A percentile compares a stretch with the other conserved stretches of the same genome.
These are phyloP conservation scores for Smittium culicis DNA, from an alignment of 371 early-diverging fungal species.

Conservation along the genomic window DNA sequence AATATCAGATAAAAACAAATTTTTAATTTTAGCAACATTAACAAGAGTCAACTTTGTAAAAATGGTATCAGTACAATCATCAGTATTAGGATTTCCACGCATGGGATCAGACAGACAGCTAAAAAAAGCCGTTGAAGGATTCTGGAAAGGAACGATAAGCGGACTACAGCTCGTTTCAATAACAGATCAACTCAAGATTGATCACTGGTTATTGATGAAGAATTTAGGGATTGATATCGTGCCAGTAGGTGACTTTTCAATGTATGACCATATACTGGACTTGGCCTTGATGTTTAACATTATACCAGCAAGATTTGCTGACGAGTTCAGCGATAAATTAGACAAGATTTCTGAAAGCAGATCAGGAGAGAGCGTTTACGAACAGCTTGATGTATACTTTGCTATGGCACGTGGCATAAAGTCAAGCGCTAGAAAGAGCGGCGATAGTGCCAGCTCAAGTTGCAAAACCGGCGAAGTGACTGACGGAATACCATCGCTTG, in stretches of 20 bases:
- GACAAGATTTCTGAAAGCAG: slow-evolving; percentile 6
- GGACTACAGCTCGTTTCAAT: slow-evolving; percentile 54
- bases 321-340: slow-evolving; percentile 19
- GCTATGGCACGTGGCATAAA: slow-evolving; percentile 95
- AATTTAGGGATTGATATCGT: slow-evolving; percentile 65
- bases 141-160: slow-evolving; percentile 79
- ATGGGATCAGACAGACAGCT: slow-evolving; percentile 35
- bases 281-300: slow-evolving; percentile 61
- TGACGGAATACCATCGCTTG: slow-evolving; percentile 64
- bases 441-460: not conserved
- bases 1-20: no score
- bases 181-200: slow-evolving; percentile 61
- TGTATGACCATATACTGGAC: slow-evolving; percentile 91
- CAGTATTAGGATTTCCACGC: slow-evolving; percentile 34
- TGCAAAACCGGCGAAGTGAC: slow-evolving; percentile 18
- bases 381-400: slow-evolving; percentile 73
- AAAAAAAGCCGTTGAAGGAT: slow-evolving; percentile 38
- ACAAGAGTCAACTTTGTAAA: no score
- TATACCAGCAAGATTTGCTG: slow-evolving; percentile 59
- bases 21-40: no score
- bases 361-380: not conserved
- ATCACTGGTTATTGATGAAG: slow-evolving; percentile 79
- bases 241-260: slow-evolving; percentile 87
- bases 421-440: slow-evolving; percentile 31
- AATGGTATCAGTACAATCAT: slow-evolving; percentile 10